These are phyloP conservation scores for Casaregolazyma lundiana DNA, from an alignment of 1,139 yeast species.

Conservation along the genomic window DNA sequence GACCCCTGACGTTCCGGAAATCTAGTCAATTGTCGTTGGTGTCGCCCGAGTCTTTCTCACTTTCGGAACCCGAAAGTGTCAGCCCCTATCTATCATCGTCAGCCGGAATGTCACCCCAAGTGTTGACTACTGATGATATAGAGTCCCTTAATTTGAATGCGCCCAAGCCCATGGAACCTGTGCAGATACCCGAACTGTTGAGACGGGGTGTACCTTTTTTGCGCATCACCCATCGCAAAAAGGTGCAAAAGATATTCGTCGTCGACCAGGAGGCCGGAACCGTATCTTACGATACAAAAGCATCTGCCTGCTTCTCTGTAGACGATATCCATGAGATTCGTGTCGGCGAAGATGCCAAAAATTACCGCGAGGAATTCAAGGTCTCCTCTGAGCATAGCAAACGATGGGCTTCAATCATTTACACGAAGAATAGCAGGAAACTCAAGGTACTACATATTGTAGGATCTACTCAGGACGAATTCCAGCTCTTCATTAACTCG, in stretches of 20 bases:
- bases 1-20: constrained; percentile 18
- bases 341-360: constrained; percentile 64
- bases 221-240: constrained; percentile 66
- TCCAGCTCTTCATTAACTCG: constrained; percentile 48
- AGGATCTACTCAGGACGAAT: constrained; percentile 61
- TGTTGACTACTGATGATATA: background rate
- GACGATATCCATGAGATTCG: constrained; percentile 71
- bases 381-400: constrained; percentile 60
- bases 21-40: constrained; percentile 18
- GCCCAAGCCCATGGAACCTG: background rate
- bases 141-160: background rate
- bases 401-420: constrained; percentile 79
- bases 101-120: background rate
- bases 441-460: constrained; percentile 70
- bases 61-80: constrained; percentile 3
- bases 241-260: constrained; percentile 47
- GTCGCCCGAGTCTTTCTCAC: constrained; percentile 16
- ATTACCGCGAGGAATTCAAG: constrained; percentile 79
- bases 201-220: constrained; percentile 42
- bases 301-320: constrained; percentile 50
- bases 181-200: constrained; percentile 33
- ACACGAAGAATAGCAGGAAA: constrained; percentile 44
- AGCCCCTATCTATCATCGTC: background rate
- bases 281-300: constrained; percentile 49
- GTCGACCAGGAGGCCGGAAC: constrained; percentile 43